phyloP scores from a whole-genome alignment of 306 rosid genomes.

The Echinosophora koreensis region DNA sequence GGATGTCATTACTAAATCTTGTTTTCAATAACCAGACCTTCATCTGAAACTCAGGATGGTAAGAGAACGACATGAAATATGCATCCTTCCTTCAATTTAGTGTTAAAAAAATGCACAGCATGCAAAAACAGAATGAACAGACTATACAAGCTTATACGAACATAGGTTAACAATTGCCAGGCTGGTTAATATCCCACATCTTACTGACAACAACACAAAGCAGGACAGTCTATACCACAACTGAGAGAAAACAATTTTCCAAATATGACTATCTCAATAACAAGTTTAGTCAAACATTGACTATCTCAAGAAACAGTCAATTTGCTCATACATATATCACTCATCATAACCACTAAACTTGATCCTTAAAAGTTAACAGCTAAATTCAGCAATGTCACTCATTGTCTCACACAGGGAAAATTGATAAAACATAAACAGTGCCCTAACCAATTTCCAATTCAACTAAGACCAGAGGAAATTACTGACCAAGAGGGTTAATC shows the following conservation, averaged over 20 bases:
- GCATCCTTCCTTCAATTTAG: conserved; percentile 16
- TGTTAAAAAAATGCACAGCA: conserved; percentile 15
- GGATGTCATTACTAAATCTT: conserved; percentile 17
- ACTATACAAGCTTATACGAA: not conserved
- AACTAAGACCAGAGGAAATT: conserved; percentile 44
- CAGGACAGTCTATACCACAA: conserved; percentile 1
- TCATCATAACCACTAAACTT: not conserved
- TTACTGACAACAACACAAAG: conserved; percentile 4
- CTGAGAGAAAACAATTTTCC: not conserved
- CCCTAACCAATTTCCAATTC: not conserved
- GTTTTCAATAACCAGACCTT: conserved; percentile 28
- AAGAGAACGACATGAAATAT: conserved; percentile 10
- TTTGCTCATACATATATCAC: not conserved
- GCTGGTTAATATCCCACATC: conserved; percentile 1
- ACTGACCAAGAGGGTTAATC: conserved; percentile 96
- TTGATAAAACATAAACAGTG: not conserved
- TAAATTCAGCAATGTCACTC: not conserved
- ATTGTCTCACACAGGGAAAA: too few relatives aligned
- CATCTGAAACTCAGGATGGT: conserved; percentile 17
- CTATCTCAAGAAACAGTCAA: not conserved
- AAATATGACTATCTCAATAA: not conserved
- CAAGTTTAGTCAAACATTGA: not conserved
- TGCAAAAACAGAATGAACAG: conserved; percentile 20
- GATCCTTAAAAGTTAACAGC: conserved; percentile 13
- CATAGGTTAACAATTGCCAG: not conserved